phyloP scores from a whole-genome alignment of 805 yeast genomes.

The Schizosaccharomyces osmophilus region DNA sequence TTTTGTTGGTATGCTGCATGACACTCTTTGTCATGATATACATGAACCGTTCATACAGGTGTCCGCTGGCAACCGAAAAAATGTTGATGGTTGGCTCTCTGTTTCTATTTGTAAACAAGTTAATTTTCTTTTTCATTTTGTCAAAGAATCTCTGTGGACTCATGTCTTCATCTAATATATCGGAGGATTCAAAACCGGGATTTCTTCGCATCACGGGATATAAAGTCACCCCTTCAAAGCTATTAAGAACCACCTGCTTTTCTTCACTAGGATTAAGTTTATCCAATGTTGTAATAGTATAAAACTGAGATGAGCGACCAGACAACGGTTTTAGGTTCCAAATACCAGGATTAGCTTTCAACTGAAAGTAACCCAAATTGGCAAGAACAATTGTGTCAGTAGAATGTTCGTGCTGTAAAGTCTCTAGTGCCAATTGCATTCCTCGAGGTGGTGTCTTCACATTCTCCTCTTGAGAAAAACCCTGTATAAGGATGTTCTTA shows the following conservation, averaged over 20 bases:
- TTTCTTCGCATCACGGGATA: constrained; percentile 23
- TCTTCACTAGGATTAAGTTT: constrained; percentile 1
- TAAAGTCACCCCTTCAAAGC: constrained; percentile 23
- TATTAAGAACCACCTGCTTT: constrained; percentile 14
- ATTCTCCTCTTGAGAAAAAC: constrained; percentile 29
- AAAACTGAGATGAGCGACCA: constrained; percentile 22
- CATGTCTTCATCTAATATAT: constrained; percentile 8
- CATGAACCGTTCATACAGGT: constrained; percentile 45
- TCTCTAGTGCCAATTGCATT: constrained; percentile 21
- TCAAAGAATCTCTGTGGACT: constrained; percentile 4
- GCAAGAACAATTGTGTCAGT: constrained; percentile 51
- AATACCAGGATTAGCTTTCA: constrained; percentile 46
- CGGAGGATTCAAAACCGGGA: constrained; percentile 17
- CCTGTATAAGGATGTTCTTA: constrained; percentile 39
- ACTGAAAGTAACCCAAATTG: constrained; percentile 62
- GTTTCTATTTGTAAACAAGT: constrained; percentile 3
- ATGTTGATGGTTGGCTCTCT: constrained; percentile 40
- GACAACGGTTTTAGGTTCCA: constrained; percentile 30
- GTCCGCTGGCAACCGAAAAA: constrained; percentile 66
- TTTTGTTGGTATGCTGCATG: constrained; percentile 33
- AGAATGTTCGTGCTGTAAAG: neutral
- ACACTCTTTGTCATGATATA: constrained; percentile 66
- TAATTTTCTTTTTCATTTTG: constrained; percentile 5
- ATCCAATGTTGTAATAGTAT: constrained; percentile 12
- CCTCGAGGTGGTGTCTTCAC: constrained; percentile 26